Conservation (phyloP, 2,329 filamentous ascomycete species). For the Nemania abortiva region DNA sequence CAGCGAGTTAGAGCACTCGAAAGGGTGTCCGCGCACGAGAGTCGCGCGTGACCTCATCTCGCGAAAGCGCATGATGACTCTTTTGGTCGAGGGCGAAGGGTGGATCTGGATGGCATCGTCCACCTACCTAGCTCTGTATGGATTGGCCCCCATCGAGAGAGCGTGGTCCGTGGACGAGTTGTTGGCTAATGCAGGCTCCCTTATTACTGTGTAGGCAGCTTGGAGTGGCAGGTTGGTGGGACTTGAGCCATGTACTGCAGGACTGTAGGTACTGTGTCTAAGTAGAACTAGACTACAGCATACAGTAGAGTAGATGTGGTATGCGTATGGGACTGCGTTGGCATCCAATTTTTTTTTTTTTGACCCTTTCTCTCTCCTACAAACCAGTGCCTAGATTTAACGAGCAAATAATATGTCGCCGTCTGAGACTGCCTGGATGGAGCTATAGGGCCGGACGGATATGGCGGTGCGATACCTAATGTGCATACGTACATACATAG, state of each 20-base stretch:
- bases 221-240: constrained; percentile 40
- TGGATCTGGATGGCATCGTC: constrained; percentile 35
- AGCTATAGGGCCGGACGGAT: constrained; percentile 34
- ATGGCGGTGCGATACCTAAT: constrained; percentile 36
- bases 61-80: constrained; percentile 41
- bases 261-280: neutral
- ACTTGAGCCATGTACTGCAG: constrained; percentile 27
- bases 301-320: neutral
- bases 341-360: constrained; percentile 33
- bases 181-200: constrained; percentile 44
- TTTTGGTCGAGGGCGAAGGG: constrained; percentile 28
- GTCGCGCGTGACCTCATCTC: constrained; percentile 34
- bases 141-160: constrained; percentile 36
- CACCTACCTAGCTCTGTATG: constrained; percentile 4
- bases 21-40: constrained; percentile 24
- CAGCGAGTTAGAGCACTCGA: constrained; percentile 16
- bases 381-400: constrained; percentile 25
- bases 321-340: constrained; percentile 41
- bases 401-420: constrained; percentile 42
- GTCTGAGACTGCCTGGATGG: constrained; percentile 25
- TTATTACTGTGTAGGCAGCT: constrained; percentile 33
- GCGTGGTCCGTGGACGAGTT: constrained; percentile 32
- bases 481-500: neutral
- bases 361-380: constrained; percentile 39
- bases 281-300: too few relatives aligned